Evolutionary conservation across 164 flowering plant genomes (phyloP), one percentile per base, ranked within the genome.

Genomic region (Magnolia kwangsiensis): DNA sequence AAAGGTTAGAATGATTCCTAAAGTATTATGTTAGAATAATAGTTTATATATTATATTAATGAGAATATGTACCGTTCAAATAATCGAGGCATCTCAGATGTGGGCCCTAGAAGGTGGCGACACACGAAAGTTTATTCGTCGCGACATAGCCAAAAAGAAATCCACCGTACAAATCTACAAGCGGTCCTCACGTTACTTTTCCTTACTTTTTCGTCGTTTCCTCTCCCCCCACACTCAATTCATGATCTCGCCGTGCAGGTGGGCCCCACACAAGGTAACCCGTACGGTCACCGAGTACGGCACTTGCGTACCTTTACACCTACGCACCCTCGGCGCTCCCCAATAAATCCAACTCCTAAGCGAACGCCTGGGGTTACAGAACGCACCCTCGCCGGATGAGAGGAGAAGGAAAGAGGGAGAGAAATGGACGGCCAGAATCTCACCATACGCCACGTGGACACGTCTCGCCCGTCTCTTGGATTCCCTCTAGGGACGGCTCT

Each of bases 401-500:
- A 65, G 75, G 73, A 68, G 76, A 45, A 66, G 59, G 63, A 51
- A 23, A 27, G 10, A 58, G 3, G 63, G 72, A 10, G 71, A 24
- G 55, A 37, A 55, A 89, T 88, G 94, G 92, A 90, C 86, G 86
- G 80, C 73, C 89, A 81, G 24, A 78, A 85, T 72, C 61, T 76
- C 14, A 76, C 89, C 1, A 16, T 8, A 18, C 83, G 85, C 68
- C 91, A 87, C 75, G 31, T 24, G 23, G 95, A 88, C 74, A 78
- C 87, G 21, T 94, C 96, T 3, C 84, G 94, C 64, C 97, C 98
- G 71, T 87, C 92, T 10, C 75, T 94, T 0, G 98, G 96, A 0
- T 94, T 94, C 82, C 98, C 98, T 8, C 87, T 94, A 0, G 98
- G 98, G 8, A 92, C 94, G 0, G 97, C 94, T 1, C 84, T 95